Evolutionary conservation across 2,329 filamentous ascomycete genomes (phyloP), one percentile per base, ranked within the genome.

Genomic region (Cytospora leucostoma): DNA sequence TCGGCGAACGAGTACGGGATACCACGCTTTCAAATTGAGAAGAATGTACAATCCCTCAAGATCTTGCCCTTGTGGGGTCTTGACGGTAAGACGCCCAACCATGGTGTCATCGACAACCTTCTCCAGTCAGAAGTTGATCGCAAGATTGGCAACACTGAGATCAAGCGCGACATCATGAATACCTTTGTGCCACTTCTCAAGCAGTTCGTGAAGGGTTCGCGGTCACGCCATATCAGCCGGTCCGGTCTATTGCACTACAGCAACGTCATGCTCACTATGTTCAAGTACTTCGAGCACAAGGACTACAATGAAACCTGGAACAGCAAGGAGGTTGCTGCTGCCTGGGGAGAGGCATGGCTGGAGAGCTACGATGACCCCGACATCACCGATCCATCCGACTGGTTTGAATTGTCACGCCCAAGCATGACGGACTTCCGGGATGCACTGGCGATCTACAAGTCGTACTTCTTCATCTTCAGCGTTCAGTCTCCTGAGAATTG

Each of bases 391-490:
- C 66, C 71, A 2, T 65, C 70, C 6, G 68, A 73, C 49, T 71
- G 67, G 61, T 74, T 77, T 49, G 72, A 73, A 38, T 70, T 76
- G 13, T 71, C 75, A 52, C 71, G 72, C 35, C 74, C 74, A 5
- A 74, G 71, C 66, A 71, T 76, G 68, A 69, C 67, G 7, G 73
- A 77, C 66, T 75, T 76, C 60, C 69, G 71, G 27, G 71, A 74
- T 44, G 72, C 74, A 1, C 67, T 77, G 56, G 71, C 72, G 53
- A 70, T 77, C 62, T 77, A 74, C 67, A 71, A 74, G 60, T 76
- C 81, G 38, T 82, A 77, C 64, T 76, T 82, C 59, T 81, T 85
- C 75, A 83, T 86, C 66, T 85, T 85, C 73, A 83, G 82, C 1
- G 82, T 85, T 51, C 80, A 81, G 4, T 79, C 85, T 12, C 83